Percentiles rank a stretch among this genome's conserved stretches.
These are phyloP conservation scores for Fusarium sp. DNA, from an alignment of 2,329 filamentous ascomycete genomes.

Conservation along the genomic window DNA sequence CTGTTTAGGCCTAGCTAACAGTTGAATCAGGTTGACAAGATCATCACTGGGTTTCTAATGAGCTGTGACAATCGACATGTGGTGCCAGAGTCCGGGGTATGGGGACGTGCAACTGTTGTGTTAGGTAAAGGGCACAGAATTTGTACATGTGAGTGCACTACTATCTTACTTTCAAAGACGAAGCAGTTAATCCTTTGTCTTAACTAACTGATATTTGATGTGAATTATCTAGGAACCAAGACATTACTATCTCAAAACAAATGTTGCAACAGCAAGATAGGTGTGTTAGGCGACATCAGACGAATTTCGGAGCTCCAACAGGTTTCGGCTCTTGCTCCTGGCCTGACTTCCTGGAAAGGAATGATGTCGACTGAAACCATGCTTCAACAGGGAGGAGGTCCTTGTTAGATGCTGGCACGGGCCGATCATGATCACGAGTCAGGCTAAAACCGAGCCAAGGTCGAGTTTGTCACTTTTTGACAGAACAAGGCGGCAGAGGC, in stretches of 20 bases:
- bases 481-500: constrained; percentile 22
- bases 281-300: constrained; percentile 20
- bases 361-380: constrained; percentile 30
- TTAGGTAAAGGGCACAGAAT: constrained; percentile 10
- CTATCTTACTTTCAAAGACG: constrained; percentile 30
- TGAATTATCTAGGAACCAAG: too few species aligned
- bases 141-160: constrained; percentile 8
- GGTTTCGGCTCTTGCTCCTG: constrained; percentile 40
- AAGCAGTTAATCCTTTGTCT: neutral
- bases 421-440: constrained; percentile 35
- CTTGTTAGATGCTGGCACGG: constrained; percentile 30
- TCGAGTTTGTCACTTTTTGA: constrained; percentile 16
- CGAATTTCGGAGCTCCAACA: constrained; percentile 41
- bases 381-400: constrained; percentile 38
- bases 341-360: constrained; percentile 24
- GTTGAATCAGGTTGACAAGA: constrained; percentile 22
- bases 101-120: constrained; percentile 17
- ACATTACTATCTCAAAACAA: too few species aligned
- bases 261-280: too few species aligned
- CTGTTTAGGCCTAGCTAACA: constrained; percentile 16
- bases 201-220: too few species aligned
- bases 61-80: constrained; percentile 31
- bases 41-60: constrained; percentile 19
- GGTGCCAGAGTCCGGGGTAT: constrained; percentile 33
- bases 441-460: constrained; percentile 8